These are phyloP conservation scores for Ilyonectria robusta DNA, from an alignment of 2,329 filamentous ascomycete genomes.

Conservation along the genomic window DNA sequence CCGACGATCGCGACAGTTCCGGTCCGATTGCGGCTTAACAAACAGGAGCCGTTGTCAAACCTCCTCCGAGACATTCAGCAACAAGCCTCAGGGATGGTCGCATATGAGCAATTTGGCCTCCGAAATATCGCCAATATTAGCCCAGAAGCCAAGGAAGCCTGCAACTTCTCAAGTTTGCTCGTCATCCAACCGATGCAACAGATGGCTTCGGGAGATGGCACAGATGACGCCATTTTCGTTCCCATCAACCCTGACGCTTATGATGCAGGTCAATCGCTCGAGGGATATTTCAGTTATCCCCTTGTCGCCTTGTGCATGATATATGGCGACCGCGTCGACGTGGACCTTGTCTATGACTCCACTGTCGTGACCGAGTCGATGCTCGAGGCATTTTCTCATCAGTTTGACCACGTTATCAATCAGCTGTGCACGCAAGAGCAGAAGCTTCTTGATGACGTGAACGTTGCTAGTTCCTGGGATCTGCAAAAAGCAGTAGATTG, in stretches of 20 bases:
- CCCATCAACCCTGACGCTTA: constrained; percentile 21
- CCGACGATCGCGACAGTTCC: constrained; percentile 53
- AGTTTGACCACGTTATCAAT: neutral
- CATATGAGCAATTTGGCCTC: constrained; percentile 31
- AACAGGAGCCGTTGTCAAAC: constrained; percentile 45
- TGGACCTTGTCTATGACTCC: constrained; percentile 25
- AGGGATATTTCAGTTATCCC: constrained; percentile 17
- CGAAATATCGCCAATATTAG: constrained; percentile 35
- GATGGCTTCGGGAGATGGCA: neutral
- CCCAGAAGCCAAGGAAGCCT: constrained; percentile 16
- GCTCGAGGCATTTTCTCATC: constrained; percentile 1
- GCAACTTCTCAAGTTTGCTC: constrained; percentile 19
- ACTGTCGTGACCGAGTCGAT: constrained; percentile 14
- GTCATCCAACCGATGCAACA: constrained; percentile 21
- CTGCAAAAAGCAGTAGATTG: neutral
- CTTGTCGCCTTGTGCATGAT: neutral
- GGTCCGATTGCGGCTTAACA: constrained; percentile 46
- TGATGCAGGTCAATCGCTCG: neutral
- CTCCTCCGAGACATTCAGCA: constrained; percentile 55
- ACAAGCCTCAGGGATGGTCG: constrained; percentile 28
- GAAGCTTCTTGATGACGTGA: constrained; percentile 1
- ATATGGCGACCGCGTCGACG: neutral
- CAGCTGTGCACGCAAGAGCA: neutral
- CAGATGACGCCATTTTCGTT: neutral
- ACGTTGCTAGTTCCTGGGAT: constrained; percentile 8